These are phyloP conservation scores for Aspergillus japonicus DNA, from an alignment of 2,329 filamentous ascomycete species.

Conservation along the genomic window DNA sequence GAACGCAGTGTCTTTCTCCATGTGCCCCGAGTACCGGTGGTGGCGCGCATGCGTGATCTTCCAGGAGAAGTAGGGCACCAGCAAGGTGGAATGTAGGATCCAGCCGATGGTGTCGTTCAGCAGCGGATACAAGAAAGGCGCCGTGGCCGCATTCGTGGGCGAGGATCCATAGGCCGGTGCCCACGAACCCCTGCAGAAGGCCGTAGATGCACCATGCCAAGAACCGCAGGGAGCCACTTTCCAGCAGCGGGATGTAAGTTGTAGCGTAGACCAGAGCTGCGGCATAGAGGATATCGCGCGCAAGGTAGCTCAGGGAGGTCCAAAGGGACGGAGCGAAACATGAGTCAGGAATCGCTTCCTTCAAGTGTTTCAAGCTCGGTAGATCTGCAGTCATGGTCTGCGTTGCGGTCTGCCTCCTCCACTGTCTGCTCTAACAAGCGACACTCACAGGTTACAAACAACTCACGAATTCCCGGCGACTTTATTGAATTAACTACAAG, in stretches of 20 bases:
- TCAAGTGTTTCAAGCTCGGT: neutral
- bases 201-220: neutral
- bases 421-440: too few species aligned
- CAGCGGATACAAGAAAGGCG: constrained; percentile 57
- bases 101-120: constrained; percentile 64
- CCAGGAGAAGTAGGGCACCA: constrained; percentile 72
- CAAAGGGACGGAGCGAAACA: neutral
- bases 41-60: constrained; percentile 68
- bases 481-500: too few species aligned
- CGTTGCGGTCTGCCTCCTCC: too few species aligned
- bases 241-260: neutral
- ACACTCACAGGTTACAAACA: too few species aligned
- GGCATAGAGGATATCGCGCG: neutral
- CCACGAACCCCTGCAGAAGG: neutral
- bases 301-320: neutral
- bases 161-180: constrained; percentile 1
- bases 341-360: neutral
- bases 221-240: neutral
- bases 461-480: too few species aligned
- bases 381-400: neutral
- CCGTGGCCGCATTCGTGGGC: constrained; percentile 66
- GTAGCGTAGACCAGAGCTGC: neutral
- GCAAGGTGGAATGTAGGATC: constrained; percentile 61
- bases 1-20: constrained; percentile 65
- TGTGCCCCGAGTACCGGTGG: constrained; percentile 65